Evolutionary conservation across 305 asterid genomes (phyloP).

Genomic region (Fraxinus albicans): DNA sequence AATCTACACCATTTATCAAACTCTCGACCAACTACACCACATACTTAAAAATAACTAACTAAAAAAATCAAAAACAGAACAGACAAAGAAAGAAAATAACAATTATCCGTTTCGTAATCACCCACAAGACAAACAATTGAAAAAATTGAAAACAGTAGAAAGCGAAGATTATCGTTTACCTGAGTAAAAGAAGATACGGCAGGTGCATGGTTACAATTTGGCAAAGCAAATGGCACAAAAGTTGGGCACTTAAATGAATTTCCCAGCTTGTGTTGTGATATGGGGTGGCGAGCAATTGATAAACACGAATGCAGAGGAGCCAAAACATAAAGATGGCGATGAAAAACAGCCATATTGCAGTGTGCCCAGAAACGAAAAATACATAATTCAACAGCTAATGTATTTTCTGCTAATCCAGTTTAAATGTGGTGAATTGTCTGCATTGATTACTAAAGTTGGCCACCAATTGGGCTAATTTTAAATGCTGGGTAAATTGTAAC

Average conservation of each 20-base stretch:
- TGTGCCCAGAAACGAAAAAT: not conserved
- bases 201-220: slow-evolving; percentile 36
- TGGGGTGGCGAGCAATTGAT: slow-evolving; percentile 12
- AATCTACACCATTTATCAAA: slow-evolving; percentile 67
- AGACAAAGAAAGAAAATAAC: not conserved
- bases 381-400: not conserved
- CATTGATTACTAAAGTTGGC: not conserved
- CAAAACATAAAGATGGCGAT: slow-evolving; percentile 16
- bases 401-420: not conserved
- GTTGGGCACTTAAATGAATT: slow-evolving; percentile 25
- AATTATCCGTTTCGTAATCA: slow-evolving; percentile 6
- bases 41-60: not conserved
- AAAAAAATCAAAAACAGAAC: not conserved
- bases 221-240: slow-evolving; percentile 37
- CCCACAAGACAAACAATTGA: not conserved
- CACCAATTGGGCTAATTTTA: slow-evolving; percentile 6
- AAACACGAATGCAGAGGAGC: slow-evolving; percentile 28
- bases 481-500: not conserved
- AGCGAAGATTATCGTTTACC: slow-evolving; percentile 32
- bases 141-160: not conserved
- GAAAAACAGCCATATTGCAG: slow-evolving; percentile 33
- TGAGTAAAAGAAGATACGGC: slow-evolving; percentile 50
- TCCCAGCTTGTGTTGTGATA: slow-evolving; percentile 8
- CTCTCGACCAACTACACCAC: slow-evolving; percentile 62
- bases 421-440: not conserved